Percentiles rank a stretch among this genome's conserved stretches.
phyloP scores from a whole-genome alignment of 2,329 filamentous ascomycete species.

The Xylaria arbuscula region DNA sequence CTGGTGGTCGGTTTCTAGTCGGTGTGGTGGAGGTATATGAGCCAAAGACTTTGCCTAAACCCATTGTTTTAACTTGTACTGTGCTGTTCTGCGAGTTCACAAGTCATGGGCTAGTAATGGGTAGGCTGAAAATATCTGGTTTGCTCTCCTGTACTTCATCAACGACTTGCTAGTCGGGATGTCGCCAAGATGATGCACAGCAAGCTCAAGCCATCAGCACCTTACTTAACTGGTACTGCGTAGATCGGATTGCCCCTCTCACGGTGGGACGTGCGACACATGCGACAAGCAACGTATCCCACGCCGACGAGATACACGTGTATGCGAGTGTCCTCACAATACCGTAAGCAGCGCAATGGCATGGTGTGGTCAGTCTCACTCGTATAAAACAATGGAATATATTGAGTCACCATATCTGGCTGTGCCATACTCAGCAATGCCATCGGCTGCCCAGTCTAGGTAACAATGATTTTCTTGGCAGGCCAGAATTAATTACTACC shows the following conservation, averaged over 20 bases:
- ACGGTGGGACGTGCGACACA: neutral
- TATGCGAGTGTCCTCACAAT: conserved; percentile 18
- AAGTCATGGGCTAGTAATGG: neutral
- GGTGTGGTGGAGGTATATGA: neutral
- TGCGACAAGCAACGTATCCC: conserved; percentile 25
- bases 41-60: conserved; percentile 5
- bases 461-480: neutral
- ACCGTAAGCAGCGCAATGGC: conserved; percentile 17
- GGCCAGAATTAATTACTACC: no score
- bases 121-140: neutral
- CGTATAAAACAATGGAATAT: neutral
- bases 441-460: conserved; percentile 13
- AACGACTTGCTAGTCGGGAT: neutral
- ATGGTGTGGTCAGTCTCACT: neutral
- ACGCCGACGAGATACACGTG: conserved; percentile 30
- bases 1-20: neutral
- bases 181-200: conserved; percentile 30
- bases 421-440: conserved; percentile 7
- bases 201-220: conserved; percentile 13
- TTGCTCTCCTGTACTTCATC: no score
- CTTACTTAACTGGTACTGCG: neutral
- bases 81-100: neutral
- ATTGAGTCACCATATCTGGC: conserved; percentile 9
- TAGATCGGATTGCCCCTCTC: conserved; percentile 10
- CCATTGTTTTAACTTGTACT: neutral